Base-by-base conservation (phyloP, 1,139 yeast genomes). In the Dujonia santamariae region DNA sequence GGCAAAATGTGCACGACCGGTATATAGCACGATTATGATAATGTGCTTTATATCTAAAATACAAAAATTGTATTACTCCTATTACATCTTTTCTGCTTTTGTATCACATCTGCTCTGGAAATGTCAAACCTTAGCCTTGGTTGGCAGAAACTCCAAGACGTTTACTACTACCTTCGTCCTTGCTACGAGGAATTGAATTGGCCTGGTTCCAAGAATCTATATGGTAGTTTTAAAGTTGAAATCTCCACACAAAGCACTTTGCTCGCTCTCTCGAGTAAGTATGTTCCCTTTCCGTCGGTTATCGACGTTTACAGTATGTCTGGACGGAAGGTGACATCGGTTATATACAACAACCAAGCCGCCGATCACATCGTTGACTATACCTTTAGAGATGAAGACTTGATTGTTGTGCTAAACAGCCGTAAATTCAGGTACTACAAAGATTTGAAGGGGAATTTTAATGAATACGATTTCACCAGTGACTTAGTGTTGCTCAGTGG, bases 381-480 rank as follows among this genome's bases (percentile, higher is more conserved):
- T 27, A 78, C 79, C 19, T 69, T 68, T 43, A 37, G 76, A 54
- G 75, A 37, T 39, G 95, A 85, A 44, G 69, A 75, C 36, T 63
- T 88, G 37, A 59, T 83, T 14, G 75, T 87, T 7, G 74, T 86
- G 1, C 58, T 84, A 20, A 72, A 69, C 26, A 68, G 69, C 38
- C 72, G 87, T 2, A 64, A 67, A 24, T 75, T 75, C 27, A 63
- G 96, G 40, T 63, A 72, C 32, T 90, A 88, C 51, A 60, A 72
- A 32, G 90, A 85, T 45, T 78, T 85, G 42, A 75, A 75, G 23
- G 86, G 87, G 4, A 78, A 75, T 36, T 80, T 80, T 48, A 68
- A 72, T 32, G 86, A 81, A 42, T 53, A 59, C 41, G 36, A 42
- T 30, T 72, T 56, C 33, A 56, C 60, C 4, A 65, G 7, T 7